Evolutionary conservation across 495 filamentous ascomycete species (phyloP).

Genomic region (Tuber magnatum): DNA sequence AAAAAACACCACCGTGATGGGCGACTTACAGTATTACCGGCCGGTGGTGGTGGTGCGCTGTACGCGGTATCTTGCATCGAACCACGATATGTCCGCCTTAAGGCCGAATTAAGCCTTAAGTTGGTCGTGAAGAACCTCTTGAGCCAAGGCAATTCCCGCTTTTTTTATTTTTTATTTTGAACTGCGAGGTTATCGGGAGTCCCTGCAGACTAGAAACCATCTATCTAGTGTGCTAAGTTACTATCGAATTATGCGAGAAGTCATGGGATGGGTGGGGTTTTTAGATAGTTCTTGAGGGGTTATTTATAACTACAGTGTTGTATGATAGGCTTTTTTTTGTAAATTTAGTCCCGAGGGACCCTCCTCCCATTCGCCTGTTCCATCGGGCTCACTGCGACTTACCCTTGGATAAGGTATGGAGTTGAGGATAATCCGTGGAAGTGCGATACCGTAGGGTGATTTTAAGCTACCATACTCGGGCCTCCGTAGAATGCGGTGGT

Average conservation of each 20-base stretch:
- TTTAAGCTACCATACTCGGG: background rate
- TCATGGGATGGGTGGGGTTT: background rate
- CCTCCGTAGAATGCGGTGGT: background rate
- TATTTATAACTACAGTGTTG: too few species aligned
- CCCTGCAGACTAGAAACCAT: too few species aligned
- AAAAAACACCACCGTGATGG: too few species aligned
- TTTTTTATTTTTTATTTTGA: background rate
- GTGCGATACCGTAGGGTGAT: too few species aligned
- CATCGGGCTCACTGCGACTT: background rate
- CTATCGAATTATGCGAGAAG: background rate
- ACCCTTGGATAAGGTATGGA: background rate
- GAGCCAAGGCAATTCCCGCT: background rate
- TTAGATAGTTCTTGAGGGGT: too few species aligned
- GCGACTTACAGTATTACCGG: too few species aligned
- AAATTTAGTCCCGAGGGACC: background rate
- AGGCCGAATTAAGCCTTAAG: background rate
- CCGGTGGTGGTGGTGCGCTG: background rate
- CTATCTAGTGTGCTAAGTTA: background rate
- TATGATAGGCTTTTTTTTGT: too few species aligned
- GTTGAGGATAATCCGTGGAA: too few species aligned
- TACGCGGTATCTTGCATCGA: background rate
- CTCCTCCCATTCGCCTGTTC: background rate
- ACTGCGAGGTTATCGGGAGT: background rate
- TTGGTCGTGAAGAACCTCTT: background rate
- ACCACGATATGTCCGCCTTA: background rate